A percentile compares a stretch with the other conserved stretches of the same genome.
These are phyloP conservation scores for Angophora floribunda DNA, from an alignment of 345 rosid genomes.

Conservation along the genomic window DNA sequence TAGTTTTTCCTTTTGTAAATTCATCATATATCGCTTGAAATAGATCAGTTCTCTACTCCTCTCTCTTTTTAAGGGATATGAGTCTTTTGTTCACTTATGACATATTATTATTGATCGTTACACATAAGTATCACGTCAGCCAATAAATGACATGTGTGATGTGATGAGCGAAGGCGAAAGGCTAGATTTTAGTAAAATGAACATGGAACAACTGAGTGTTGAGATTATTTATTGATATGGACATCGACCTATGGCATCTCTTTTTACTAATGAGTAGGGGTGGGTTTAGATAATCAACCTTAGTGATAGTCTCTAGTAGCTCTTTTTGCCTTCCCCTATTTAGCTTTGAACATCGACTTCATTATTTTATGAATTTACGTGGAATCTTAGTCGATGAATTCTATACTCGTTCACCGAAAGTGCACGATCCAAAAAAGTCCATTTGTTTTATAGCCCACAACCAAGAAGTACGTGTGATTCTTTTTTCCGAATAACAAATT, in stretches of 20 bases:
- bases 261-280: not conserved
- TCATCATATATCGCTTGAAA: not conserved
- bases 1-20: not conserved
- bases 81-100: not conserved
- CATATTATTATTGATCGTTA: not conserved
- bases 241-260: not conserved
- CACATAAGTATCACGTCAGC: not conserved
- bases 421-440: not conserved
- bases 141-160: not conserved
- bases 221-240: not conserved
- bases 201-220: not conserved
- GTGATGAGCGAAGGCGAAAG: not conserved
- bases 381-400: not conserved
- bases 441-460: not conserved
- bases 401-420: not conserved
- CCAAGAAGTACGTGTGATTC: not conserved
- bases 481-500: not conserved
- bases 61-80: not conserved
- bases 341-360: not conserved
- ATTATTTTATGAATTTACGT: not conserved
- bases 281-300: not conserved
- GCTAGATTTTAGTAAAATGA: not conserved
- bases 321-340: not conserved
- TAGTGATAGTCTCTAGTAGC: not conserved
- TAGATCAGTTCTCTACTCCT: not conserved